Evolutionary conservation across 164 flowering plant species (phyloP).

Genomic region (Brasenia schreberi): DNA sequence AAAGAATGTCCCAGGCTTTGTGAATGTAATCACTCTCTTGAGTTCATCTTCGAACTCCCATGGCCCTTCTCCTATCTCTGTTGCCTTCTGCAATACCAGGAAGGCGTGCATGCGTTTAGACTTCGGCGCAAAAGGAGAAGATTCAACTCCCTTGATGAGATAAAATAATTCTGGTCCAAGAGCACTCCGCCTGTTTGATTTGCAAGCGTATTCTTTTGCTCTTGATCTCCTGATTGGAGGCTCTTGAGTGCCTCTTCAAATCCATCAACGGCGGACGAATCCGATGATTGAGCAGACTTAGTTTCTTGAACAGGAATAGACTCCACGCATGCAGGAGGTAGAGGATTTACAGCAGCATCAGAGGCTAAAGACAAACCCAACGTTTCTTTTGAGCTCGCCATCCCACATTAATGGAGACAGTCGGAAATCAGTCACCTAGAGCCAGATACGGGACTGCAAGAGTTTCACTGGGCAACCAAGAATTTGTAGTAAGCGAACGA

Average conservation of each 20-base stretch:
- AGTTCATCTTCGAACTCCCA: slow-evolving; percentile 55
- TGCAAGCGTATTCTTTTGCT: slow-evolving; percentile 41
- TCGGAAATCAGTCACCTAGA: too few relatives aligned
- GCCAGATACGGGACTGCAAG: too few relatives aligned
- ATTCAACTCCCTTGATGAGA: slow-evolving; percentile 60
- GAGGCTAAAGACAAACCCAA: too few relatives aligned
- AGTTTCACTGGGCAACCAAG: too few relatives aligned
- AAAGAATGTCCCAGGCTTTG: slow-evolving; percentile 57
- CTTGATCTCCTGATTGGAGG: slow-evolving; percentile 49
- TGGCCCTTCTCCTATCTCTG: slow-evolving; percentile 52
- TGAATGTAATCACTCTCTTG: slow-evolving; percentile 49
- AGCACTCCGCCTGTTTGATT: slow-evolving; percentile 73
- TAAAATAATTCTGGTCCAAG: slow-evolving; percentile 52
- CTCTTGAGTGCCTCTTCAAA: slow-evolving; percentile 55
- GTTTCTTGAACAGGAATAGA: slow-evolving; percentile 20
- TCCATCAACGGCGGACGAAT: slow-evolving; percentile 9
- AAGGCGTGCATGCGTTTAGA: slow-evolving; percentile 36
- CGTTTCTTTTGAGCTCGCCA: too few relatives aligned
- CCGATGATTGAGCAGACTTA: slow-evolving; percentile 29
- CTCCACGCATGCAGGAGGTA: too few relatives aligned
- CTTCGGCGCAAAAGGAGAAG: slow-evolving; percentile 55
- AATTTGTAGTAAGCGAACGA: too few relatives aligned
- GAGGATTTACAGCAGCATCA: too few relatives aligned
- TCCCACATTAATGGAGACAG: too few relatives aligned
- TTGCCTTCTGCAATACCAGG: slow-evolving; percentile 55